Evolutionary conservation across 2,329 filamentous ascomycete genomes (phyloP), one percentile per base, ranked within the genome.

Genomic region (Apiospora phragmitis): DNA sequence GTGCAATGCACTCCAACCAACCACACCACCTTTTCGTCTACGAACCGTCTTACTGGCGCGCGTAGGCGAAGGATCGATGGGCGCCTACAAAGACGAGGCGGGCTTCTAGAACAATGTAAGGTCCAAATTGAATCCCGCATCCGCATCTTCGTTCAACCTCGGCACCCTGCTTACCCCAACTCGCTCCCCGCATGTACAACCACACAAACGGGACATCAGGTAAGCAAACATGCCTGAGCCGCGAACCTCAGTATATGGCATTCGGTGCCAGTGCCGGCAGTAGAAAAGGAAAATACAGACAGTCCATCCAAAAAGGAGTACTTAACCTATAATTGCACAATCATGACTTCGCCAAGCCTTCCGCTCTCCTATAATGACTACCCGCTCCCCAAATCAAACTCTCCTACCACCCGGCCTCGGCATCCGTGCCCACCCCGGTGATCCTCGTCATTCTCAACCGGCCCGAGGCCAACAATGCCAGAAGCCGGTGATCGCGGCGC

Each of bases 401-500:
- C 76, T 83, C 82, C 65, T 86, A 89, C 75, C 81, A 87, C 73
- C 87, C 87, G 0, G 71, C 79, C 2, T 80, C 81, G 11, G 88
- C 91, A 0, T 79, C 85, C 14, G 81, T 85, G 3, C 86, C 88
- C 18, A 92, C 91, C 0, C 86, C 87, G 21, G 85, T 92, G 68
- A 85, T 93, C 67, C 79, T 93, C 72, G 79, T 93, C 43, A 88
- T 88, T 2, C 86, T 93, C 51, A 85, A 92, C 81, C 88, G 92
- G 24, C 92, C 91, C 0, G 79, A 82, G 14, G 89, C 89, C 71
- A 85, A 90, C 81, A 93, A 94, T 85, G 91, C 80, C 79, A 77
- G 70, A 91, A 91, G 78, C 89, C 89, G 67, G 85, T 88, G 59
- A 83, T 91, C 70, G 87, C 84, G 0, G 89, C 89, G 5, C 82